These are phyloP conservation scores for Hippophae rhamnoides DNA, from an alignment of 306 rosid species.

Conservation along the genomic window DNA sequence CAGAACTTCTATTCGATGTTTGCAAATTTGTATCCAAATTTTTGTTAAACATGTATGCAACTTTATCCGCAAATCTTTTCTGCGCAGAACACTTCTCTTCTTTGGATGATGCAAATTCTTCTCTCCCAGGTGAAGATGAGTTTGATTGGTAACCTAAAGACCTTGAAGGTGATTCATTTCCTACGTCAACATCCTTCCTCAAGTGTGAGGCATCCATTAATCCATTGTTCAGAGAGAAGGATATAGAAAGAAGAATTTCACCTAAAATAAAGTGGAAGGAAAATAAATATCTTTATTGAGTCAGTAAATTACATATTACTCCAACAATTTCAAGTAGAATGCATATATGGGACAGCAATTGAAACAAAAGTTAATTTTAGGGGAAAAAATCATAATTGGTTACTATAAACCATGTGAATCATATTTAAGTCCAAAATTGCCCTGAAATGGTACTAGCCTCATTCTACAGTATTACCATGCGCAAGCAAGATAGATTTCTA, in stretches of 20 bases:
- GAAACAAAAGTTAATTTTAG: no score
- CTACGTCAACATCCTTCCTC: constrained; percentile 17
- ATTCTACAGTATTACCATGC: no score
- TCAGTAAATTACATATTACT: not conserved
- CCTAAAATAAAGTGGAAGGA: constrained; percentile 29
- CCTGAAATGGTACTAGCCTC: no score
- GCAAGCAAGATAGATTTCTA: no score
- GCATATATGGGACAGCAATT: no score
- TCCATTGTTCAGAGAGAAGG: constrained; percentile 31
- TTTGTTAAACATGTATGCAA: constrained; percentile 68
- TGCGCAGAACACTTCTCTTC: constrained; percentile 52
- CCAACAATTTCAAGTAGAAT: not conserved
- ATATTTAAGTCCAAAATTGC: no score
- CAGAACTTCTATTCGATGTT: constrained; percentile 30
- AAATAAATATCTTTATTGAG: not conserved
- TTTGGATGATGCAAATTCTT: constrained; percentile 35
- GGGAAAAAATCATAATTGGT: no score
- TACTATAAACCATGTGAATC: no score
- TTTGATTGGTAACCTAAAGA: constrained; percentile 26
- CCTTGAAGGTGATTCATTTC: constrained; percentile 33
- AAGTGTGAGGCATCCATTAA: constrained; percentile 15
- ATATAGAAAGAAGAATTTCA: constrained; percentile 57
- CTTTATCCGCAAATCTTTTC: constrained; percentile 54
- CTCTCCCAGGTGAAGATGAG: constrained; percentile 54
- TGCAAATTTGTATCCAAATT: constrained; percentile 33